These are phyloP conservation scores for Avena sativa DNA, from an alignment of 176 grass and related monocot genomes.

Conservation along the genomic window DNA sequence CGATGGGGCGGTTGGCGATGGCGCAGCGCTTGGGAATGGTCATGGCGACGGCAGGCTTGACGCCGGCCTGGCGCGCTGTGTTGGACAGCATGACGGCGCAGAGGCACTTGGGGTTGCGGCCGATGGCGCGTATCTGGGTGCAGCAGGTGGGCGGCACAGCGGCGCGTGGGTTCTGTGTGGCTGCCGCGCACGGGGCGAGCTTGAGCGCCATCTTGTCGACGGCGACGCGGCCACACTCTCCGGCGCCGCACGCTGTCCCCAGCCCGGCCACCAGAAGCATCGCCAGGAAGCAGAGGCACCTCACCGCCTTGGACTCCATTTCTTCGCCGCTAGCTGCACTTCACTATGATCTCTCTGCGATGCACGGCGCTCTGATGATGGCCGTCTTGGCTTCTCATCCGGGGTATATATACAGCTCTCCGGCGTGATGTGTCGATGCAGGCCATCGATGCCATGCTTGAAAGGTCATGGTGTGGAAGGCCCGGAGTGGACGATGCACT, in stretches of 20 bases:
- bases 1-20: conserved; percentile 68
- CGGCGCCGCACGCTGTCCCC: conserved; percentile 53
- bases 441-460: conserved; percentile 36
- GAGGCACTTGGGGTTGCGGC: conserved; percentile 67
- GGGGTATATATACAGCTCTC: conserved; percentile 44
- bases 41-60: conserved; percentile 75
- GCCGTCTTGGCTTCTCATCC: neutral
- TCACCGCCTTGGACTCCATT: conserved; percentile 53
- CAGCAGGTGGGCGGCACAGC: conserved; percentile 61
- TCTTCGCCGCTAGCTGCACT: neutral
- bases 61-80: conserved; percentile 66
- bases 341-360: neutral
- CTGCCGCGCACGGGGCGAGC: conserved; percentile 65
- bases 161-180: conserved; percentile 60
- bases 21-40: conserved; percentile 90
- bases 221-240: conserved; percentile 68
- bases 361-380: neutral
- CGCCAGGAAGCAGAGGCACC: conserved; percentile 49
- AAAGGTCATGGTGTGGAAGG: conserved; percentile 44
- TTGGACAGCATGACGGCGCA: conserved; percentile 84
- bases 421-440: neutral
- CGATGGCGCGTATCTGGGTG: conserved; percentile 63
- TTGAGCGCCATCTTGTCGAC: conserved; percentile 61
- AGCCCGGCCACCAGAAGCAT: conserved; percentile 47
- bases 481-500: conserved; percentile 46